Evolutionary conservation across 495 filamentous ascomycete genomes (phyloP), one percentile per base, ranked within the genome.

Genomic region (Podospora australis): DNA sequence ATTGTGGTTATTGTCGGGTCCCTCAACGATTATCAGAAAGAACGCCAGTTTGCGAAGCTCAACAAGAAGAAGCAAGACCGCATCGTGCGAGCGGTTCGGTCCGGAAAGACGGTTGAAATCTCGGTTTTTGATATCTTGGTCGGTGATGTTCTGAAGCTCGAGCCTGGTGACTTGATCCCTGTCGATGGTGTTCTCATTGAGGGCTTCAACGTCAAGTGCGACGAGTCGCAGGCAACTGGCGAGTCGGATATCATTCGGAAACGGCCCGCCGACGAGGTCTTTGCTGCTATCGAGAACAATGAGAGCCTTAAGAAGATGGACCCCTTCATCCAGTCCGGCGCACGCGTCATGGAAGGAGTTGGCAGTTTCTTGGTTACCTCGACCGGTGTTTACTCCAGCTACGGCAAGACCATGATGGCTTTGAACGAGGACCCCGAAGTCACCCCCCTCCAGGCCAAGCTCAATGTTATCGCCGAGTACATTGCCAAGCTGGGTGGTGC

Each of bases 381-480:
- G 14, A 86, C 84, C 24, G 91, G 91, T 52, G 72, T 92, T n/a
- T 74, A 96, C 63, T 88, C 90, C 4, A 86, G 80, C 44, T 88
- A 90, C 62, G 91, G 91, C 49, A 91, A 88, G 60, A 96, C 88
- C 25, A 81, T 96, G 78, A 92, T 97, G 88, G 84, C 88, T 39
- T 77, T 96, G 21, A 86, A 84, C 48, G 88, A 95, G 49, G 87
- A 92, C 50, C 82, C 82, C 52, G 90, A 97, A 56, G 88, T 89
- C 9, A 97, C 91, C 8, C 91, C 91, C n/a, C 71, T 97, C 30
- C 91, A 97, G 66, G 84, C 82, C 6, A 97, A 97, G 68, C 76
- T 97, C 54, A 95, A 94, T 57, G 73, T 85, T 29, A 78, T 97
- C 44, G 91, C 91, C 32, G 87, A 92, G 61, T 89, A 89, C 56